Conservation (phyloP, 192 early-diverging fungal genomes). For the Haplosporangium gracile region DNA sequence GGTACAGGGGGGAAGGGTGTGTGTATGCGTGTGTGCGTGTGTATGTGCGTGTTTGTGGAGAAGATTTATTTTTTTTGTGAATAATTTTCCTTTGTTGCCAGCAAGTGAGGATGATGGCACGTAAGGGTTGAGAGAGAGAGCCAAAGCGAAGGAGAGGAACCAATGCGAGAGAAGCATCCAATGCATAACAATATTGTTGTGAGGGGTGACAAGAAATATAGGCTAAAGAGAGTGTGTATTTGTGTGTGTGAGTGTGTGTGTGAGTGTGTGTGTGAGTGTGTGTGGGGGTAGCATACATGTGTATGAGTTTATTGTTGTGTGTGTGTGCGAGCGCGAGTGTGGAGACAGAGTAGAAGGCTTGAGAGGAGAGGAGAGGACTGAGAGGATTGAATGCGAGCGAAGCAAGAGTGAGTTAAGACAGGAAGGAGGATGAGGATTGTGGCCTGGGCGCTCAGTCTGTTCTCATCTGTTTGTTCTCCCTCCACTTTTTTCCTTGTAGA, state of each 20-base stretch:
- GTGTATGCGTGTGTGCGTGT: background rate
- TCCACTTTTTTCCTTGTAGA: too few relatives aligned
- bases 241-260: too few relatives aligned
- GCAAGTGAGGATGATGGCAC: background rate
- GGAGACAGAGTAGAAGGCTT: background rate
- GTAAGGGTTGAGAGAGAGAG: background rate
- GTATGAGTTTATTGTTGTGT: background rate
- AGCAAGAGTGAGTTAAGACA: too few relatives aligned
- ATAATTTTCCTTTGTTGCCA: background rate
- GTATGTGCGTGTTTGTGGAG: background rate
- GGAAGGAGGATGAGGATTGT: too few relatives aligned
- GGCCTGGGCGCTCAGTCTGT: too few relatives aligned
- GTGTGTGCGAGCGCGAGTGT: background rate
- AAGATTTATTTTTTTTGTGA: background rate
- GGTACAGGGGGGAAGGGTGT: background rate
- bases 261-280: too few relatives aligned
- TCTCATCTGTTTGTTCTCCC: too few relatives aligned
- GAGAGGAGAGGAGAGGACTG: background rate
- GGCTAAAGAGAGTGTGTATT: background rate
- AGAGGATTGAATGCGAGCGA: background rate
- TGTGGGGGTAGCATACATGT: background rate
- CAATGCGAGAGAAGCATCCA: slow-evolving; percentile 2
- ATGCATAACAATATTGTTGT: background rate
- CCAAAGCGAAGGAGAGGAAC: background rate
- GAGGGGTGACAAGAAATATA: background rate